Evolutionary conservation across 2,329 filamentous ascomycete genomes (phyloP).

Genomic region (Microsporum canis): DNA sequence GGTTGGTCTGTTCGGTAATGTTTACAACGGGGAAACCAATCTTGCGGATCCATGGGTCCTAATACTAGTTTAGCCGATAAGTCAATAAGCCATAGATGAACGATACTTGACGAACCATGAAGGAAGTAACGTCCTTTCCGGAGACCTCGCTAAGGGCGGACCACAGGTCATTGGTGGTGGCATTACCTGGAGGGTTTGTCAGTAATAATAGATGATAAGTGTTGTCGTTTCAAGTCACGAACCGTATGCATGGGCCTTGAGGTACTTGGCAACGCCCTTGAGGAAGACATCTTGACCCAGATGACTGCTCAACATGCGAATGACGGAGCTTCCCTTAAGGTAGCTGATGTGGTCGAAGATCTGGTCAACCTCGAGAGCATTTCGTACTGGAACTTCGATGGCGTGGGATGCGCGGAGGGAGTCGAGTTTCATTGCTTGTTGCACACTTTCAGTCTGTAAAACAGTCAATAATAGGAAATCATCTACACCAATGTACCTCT

Average conservation of each 20-base stretch:
- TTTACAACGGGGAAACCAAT: slow-evolving; percentile 90
- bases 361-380: slow-evolving; percentile 92
- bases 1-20: slow-evolving; percentile 60
- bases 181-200: slow-evolving; percentile 44
- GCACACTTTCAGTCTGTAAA: slow-evolving; percentile 69
- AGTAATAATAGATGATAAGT: slow-evolving; percentile 6
- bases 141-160: slow-evolving; percentile 75
- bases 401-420: slow-evolving; percentile 84
- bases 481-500: slow-evolving; percentile 38
- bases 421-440: slow-evolving; percentile 82
- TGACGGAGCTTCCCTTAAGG: slow-evolving; percentile 88
- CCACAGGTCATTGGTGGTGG: slow-evolving; percentile 87
- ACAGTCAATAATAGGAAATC: slow-evolving; percentile 26
- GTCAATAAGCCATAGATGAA: slow-evolving; percentile 5
- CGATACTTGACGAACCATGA: slow-evolving; percentile 51
- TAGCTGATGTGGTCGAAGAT: slow-evolving; percentile 98
- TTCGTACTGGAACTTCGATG: slow-evolving; percentile 87
- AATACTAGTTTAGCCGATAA: neutral
- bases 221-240: slow-evolving; percentile 21
- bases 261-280: slow-evolving; percentile 77
- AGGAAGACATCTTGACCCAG: slow-evolving; percentile 82
- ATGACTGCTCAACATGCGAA: slow-evolving; percentile 89
- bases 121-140: slow-evolving; percentile 67
- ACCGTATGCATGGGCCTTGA: slow-evolving; percentile 77
- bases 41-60: slow-evolving; percentile 81